Evolutionary conservation across 2,329 filamentous ascomycete species (phyloP).

Genomic region (Emmonsiellopsis sp.): DNA sequence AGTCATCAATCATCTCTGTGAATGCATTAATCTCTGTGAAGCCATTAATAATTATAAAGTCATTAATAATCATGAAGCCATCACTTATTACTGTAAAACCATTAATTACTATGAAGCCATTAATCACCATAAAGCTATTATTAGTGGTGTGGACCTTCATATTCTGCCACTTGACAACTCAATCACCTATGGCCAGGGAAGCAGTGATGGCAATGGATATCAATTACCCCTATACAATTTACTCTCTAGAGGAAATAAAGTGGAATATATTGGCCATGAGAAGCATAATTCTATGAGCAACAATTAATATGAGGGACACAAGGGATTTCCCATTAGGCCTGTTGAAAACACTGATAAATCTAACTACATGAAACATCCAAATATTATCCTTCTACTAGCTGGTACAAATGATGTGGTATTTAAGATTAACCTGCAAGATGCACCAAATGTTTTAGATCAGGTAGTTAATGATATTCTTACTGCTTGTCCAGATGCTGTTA

Average conservation of each 20-base stretch:
- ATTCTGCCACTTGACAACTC: conserved; percentile 24
- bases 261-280: conserved; percentile 6
- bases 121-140: background rate
- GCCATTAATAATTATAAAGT: too few species aligned
- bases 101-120: background rate
- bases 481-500: conserved; percentile 21
- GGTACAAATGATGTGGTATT: conserved; percentile 27
- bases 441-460: conserved; percentile 24
- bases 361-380: conserved; percentile 17
- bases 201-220: conserved; percentile 26
- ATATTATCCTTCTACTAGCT: conserved; percentile 24
- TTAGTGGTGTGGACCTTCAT: conserved; percentile 7
- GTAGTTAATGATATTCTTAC: conserved; percentile 25
- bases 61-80: too few species aligned
- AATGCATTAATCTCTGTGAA: too few species aligned
- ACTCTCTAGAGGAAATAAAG: conserved; percentile 16
- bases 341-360: conserved; percentile 15
- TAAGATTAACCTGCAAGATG: conserved; percentile 15
- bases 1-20: too few species aligned
- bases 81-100: too few species aligned
- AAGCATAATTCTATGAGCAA: conserved; percentile 19
- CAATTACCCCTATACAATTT: conserved; percentile 19
- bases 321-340: conserved; percentile 20
- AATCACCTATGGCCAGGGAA: conserved; percentile 22
- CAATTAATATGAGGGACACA: conserved; percentile 13